Evolutionary conservation across 2,329 filamentous ascomycete genomes (phyloP).

Genomic region (Hypoxylon sp.): DNA sequence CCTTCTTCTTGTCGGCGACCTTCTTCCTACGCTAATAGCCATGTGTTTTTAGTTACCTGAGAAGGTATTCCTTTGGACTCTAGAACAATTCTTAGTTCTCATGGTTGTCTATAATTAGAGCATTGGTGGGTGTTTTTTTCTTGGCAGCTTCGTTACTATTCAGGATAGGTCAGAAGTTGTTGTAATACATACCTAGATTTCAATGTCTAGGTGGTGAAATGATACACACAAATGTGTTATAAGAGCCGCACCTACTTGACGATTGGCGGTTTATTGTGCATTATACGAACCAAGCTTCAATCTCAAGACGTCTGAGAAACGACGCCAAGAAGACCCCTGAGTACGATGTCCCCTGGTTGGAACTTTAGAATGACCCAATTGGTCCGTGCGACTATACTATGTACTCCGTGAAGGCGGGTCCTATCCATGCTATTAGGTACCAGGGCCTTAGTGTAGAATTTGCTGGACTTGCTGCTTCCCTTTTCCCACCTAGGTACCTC

Average conservation of each 20-base stretch:
- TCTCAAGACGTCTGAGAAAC: conserved; percentile 46
- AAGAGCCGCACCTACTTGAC: conserved; percentile 38
- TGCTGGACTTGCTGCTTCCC: no score
- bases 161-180: conserved; percentile 3
- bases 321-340: conserved; percentile 43
- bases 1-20: neutral
- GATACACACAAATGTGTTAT: conserved; percentile 11
- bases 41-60: neutral
- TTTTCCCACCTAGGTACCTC: no score
- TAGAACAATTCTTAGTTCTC: conserved; percentile 1
- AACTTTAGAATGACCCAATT: conserved; percentile 24
- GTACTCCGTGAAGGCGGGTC: conserved; percentile 7
- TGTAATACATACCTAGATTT: conserved; percentile 3
- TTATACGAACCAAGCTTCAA: conserved; percentile 41
- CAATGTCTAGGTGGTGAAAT: conserved; percentile 17
- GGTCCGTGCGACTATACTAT: conserved; percentile 19
- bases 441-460: neutral
- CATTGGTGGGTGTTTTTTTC: conserved; percentile 17
- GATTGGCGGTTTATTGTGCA: conserved; percentile 30
- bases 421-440: conserved; percentile 9
- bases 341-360: conserved; percentile 34
- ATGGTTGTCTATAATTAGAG: conserved; percentile 43
- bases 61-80: neutral
- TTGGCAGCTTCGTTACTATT: conserved; percentile 22
- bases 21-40: neutral